These are phyloP conservation scores for Colletotrichum viniferum DNA, from an alignment of 2,329 filamentous ascomycete species.

Conservation along the genomic window DNA sequence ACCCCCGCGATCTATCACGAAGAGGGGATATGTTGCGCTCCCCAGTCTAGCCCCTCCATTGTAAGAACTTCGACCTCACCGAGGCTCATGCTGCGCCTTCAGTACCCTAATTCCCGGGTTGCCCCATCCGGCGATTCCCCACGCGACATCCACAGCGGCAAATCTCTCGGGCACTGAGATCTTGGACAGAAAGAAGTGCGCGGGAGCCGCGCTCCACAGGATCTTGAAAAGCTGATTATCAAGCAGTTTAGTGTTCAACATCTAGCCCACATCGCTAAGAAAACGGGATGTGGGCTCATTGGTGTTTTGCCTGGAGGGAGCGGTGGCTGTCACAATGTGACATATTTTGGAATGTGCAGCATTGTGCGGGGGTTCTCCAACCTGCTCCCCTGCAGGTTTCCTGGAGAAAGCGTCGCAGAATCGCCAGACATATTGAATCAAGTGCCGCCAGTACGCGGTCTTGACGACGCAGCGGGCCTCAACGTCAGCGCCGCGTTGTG, in stretches of 20 bases:
- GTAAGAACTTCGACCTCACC: background rate
- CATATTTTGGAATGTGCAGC: background rate
- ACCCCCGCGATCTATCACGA: background rate
- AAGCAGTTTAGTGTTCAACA: background rate
- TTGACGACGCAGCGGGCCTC: background rate
- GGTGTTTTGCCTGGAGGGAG: background rate
- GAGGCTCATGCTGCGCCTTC: background rate
- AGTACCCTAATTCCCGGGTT: background rate
- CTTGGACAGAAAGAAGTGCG: background rate
- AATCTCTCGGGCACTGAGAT: background rate
- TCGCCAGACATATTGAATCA: background rate
- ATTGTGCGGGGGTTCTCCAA: background rate
- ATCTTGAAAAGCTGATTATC: background rate
- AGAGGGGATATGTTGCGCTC: background rate
- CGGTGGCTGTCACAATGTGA: slow-evolving; percentile 1
- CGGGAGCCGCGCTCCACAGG: background rate
- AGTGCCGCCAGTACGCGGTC: background rate
- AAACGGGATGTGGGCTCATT: background rate
- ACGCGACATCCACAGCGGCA: background rate
- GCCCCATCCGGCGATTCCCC: background rate
- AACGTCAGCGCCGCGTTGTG: background rate
- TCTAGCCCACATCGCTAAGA: background rate
- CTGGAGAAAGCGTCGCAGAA: background rate
- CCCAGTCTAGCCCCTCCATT: background rate
- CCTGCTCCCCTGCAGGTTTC: background rate